These are phyloP conservation scores for Cladosporium sp. DNA, from an alignment of 2,329 filamentous ascomycete species.

Conservation along the genomic window DNA sequence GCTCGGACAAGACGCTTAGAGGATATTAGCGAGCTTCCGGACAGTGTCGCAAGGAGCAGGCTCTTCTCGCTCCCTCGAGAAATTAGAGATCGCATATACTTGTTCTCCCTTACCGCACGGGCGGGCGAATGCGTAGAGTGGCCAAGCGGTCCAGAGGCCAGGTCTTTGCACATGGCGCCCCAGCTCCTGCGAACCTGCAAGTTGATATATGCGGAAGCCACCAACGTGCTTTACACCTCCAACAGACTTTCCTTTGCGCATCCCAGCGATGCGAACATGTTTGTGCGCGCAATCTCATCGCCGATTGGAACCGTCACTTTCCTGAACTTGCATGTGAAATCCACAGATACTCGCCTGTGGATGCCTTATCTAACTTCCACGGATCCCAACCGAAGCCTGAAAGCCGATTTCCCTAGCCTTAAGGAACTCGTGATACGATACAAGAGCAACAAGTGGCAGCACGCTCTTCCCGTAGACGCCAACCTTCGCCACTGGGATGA, in stretches of 20 bases:
- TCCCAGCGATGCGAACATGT: constrained; percentile 36
- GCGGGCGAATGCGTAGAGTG: constrained; percentile 28
- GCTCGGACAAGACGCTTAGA: constrained; percentile 10
- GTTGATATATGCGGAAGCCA: constrained; percentile 30
- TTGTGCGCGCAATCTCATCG: constrained; percentile 29
- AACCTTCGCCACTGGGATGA: constrained; percentile 29
- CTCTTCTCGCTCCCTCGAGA: constrained; percentile 35
- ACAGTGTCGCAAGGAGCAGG: constrained; percentile 26
- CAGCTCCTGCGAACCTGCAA: constrained; percentile 30
- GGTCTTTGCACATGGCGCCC: constrained; percentile 22
- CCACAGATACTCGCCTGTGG: constrained; percentile 33
- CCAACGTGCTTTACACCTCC: constrained; percentile 32
- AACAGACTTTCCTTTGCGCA: constrained; percentile 35
- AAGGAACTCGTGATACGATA: constrained; percentile 29
- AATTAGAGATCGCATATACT: constrained; percentile 33
- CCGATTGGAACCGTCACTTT: constrained; percentile 20
- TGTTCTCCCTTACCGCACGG: constrained; percentile 26
- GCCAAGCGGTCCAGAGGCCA: constrained; percentile 22
- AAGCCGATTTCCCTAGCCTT: constrained; percentile 30
- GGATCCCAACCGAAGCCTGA: constrained; percentile 26
- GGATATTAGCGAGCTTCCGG: constrained; percentile 18
- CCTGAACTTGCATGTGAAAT: constrained; percentile 30
- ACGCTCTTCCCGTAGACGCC: constrained; percentile 21
- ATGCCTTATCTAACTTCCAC: constrained; percentile 33
- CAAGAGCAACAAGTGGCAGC: constrained; percentile 30